phyloP scores from a whole-genome alignment of 805 yeast species.

The Peterozyma xylosa region DNA sequence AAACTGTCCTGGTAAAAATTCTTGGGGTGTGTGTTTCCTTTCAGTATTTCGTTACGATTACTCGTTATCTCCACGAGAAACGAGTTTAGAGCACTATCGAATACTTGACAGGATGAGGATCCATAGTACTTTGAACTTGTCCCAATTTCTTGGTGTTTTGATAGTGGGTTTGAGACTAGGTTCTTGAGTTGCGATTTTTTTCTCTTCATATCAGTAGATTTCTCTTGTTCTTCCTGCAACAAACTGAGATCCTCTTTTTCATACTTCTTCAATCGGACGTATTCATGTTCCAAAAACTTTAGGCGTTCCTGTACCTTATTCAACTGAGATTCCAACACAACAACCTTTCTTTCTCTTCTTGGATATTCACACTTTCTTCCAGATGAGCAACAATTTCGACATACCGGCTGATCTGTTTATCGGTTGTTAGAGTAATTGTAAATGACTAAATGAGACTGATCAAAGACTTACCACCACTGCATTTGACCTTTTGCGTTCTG shows the following conservation, averaged over 20 bases:
- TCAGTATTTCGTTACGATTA: too few species aligned
- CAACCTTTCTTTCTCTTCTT: neutral
- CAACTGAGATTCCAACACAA: neutral
- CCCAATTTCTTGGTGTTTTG: neutral
- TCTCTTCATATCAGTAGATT: constrained; percentile 5
- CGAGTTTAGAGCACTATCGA: neutral
- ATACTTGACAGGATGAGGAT: neutral
- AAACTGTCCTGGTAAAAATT: neutral
- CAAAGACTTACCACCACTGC: neutral
- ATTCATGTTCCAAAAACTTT: neutral
- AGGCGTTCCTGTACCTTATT: neutral
- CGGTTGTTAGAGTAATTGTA: neutral
- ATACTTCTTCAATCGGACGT: neutral
- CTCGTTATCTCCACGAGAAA: neutral
- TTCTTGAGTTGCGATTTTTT: neutral
- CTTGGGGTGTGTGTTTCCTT: neutral
- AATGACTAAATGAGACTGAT: neutral
- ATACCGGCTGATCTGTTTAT: neutral
- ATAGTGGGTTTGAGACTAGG: neutral
- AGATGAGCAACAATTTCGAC: neutral
- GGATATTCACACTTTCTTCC: neutral
- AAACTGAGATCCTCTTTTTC: neutral
- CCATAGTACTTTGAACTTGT: neutral
- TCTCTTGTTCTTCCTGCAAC: neutral
- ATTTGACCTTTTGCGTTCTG: neutral